Conservation (phyloP, 208 protist genomes). For the Crithidia bombi region DNA sequence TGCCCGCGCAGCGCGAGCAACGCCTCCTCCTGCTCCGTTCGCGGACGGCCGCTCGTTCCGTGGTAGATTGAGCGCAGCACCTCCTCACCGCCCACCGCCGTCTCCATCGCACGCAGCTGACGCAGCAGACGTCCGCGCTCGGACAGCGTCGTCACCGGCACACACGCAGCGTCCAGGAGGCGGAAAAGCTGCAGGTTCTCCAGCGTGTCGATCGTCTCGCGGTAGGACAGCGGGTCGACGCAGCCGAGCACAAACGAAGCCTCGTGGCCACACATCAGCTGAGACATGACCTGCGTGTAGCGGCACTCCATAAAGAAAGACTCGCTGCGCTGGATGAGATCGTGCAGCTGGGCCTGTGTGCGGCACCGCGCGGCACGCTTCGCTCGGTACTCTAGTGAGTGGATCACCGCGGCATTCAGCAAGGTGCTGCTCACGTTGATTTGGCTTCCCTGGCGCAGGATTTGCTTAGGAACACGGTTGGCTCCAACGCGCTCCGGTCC, state of each 20-base stretch:
- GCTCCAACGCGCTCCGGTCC: constrained; percentile 80
- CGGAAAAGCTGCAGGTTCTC: constrained; percentile 89
- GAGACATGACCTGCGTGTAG: constrained; percentile 90
- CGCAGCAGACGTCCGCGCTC: constrained; percentile 74
- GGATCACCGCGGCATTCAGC: constrained; percentile 80
- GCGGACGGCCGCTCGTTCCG: constrained; percentile 58
- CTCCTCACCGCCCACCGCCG: constrained; percentile 51
- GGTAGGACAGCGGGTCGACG: constrained; percentile 75
- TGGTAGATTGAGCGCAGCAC: constrained; percentile 60
- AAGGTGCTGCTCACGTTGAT: constrained; percentile 90
- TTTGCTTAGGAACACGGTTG: constrained; percentile 56
- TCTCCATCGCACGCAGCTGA: constrained; percentile 70
- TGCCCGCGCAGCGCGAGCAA: constrained; percentile 53
- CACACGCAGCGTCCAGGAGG: constrained; percentile 58
- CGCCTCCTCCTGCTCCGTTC: constrained; percentile 86
- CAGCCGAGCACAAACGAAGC: constrained; percentile 88
- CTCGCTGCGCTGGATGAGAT: constrained; percentile 81
- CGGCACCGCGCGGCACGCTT: constrained; percentile 41
- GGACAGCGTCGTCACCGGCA: constrained; percentile 68
- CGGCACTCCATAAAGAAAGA: constrained; percentile 93
- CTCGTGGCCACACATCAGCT: constrained; percentile 84
- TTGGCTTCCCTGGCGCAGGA: constrained; percentile 55
- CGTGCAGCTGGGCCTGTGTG: constrained; percentile 59
- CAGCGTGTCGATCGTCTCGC: constrained; percentile 80
- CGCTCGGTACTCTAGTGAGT: constrained; percentile 81